Evolutionary conservation across 495 filamentous ascomycete species (phyloP).

Genomic region (Amorphotheca resinae): DNA sequence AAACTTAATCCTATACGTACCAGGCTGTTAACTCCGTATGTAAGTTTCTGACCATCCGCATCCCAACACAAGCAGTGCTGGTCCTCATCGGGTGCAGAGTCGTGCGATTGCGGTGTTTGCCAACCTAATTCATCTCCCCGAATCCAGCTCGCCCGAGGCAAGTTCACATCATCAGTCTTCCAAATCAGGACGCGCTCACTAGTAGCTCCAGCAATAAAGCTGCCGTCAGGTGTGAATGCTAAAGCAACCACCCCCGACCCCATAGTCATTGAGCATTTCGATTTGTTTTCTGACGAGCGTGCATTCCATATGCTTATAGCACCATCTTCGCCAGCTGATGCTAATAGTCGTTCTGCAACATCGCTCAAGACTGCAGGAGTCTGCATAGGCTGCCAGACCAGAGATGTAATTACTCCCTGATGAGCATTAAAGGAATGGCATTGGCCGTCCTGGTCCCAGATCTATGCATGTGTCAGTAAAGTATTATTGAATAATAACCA

Average conservation of each 20-base stretch:
- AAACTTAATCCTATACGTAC: slow-evolving; percentile 31
- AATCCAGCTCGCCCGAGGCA: slow-evolving; percentile 54
- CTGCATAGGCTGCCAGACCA: slow-evolving; percentile 40
- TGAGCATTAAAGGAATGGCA: slow-evolving; percentile 36
- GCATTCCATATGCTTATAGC: slow-evolving; percentile 59
- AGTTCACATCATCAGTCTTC: slow-evolving; percentile 53
- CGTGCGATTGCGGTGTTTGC: slow-evolving; percentile 34
- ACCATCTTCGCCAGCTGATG: slow-evolving; percentile 45
- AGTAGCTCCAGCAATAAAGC: slow-evolving; percentile 55
- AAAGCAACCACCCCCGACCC: slow-evolving; percentile 45
- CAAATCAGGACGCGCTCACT: slow-evolving; percentile 54
- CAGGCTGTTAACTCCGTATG: slow-evolving; percentile 56
- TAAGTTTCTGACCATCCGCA: slow-evolving; percentile 58
- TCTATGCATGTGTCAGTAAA: slow-evolving; percentile 21
- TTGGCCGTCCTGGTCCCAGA: slow-evolving; percentile 36
- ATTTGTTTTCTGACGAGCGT: slow-evolving; percentile 38
- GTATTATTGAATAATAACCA: background rate
- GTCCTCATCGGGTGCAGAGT: slow-evolving; percentile 34
- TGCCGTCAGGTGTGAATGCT: slow-evolving; percentile 61
- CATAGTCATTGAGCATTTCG: slow-evolving; percentile 46
- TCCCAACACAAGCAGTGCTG: slow-evolving; percentile 62
- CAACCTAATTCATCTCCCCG: slow-evolving; percentile 33
- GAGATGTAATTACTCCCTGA: slow-evolving; percentile 32
- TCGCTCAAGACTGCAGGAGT: slow-evolving; percentile 17
- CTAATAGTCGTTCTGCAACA: slow-evolving; percentile 37